Percentiles rank a stretch among this genome's conserved stretches.
Conservation (phyloP, 208 protist species). For the Leishmania guyanensis region DNA sequence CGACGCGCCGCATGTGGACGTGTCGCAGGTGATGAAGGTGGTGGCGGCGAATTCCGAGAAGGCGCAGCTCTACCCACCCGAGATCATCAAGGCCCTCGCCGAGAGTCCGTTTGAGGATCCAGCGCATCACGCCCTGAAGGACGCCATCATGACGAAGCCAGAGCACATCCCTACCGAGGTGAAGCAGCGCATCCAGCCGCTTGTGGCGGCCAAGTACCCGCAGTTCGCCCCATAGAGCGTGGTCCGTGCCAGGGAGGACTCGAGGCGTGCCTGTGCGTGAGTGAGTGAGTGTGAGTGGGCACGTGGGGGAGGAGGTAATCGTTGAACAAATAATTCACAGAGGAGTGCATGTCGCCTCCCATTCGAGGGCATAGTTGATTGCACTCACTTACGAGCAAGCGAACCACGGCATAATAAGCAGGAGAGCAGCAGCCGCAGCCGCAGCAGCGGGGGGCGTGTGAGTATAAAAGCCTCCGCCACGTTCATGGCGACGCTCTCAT, state of each 20-base stretch:
- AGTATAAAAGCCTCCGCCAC: neutral
- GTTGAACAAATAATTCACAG: neutral
- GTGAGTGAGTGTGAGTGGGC: neutral
- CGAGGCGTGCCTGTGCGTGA: neutral
- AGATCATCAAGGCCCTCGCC: constrained; percentile 47
- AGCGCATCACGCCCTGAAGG: constrained; percentile 57
- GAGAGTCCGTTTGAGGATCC: constrained; percentile 45
- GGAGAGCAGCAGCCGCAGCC: neutral
- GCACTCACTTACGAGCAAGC: neutral
- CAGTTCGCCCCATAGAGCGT: constrained; percentile 29
- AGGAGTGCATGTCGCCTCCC: neutral
- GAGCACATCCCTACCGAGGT: constrained; percentile 45
- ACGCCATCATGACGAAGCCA: constrained; percentile 56
- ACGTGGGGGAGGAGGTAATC: neutral
- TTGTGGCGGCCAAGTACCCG: constrained; percentile 66
- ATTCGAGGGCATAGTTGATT: neutral
- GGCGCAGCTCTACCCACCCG: constrained; percentile 57
- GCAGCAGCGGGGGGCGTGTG: neutral
- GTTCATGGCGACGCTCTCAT: neutral
- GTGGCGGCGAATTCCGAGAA: constrained; percentile 70
- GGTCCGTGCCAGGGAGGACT: neutral
- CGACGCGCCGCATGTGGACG: constrained; percentile 77
- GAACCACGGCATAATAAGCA: neutral
- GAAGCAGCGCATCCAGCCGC: constrained; percentile 48
- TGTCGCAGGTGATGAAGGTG: constrained; percentile 50